phyloP scores from a whole-genome alignment of 2,329 filamentous ascomycete species.

The Capronia epimyces region DNA sequence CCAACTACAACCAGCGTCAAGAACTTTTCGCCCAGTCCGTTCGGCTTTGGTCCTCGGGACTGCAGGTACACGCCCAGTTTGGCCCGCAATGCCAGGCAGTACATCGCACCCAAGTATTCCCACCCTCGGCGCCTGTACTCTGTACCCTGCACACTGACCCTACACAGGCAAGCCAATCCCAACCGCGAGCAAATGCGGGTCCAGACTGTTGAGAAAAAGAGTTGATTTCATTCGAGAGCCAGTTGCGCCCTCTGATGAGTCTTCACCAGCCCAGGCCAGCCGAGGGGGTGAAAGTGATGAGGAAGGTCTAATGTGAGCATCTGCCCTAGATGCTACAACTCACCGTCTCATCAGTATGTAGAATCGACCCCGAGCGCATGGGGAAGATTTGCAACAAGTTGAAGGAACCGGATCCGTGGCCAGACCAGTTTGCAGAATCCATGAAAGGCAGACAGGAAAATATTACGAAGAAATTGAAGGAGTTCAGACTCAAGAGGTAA shows the following conservation, averaged over 20 bases:
- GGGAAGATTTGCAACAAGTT: slow-evolving; percentile 16
- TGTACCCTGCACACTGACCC: not conserved
- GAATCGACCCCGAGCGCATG: slow-evolving; percentile 17
- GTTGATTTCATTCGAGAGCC: slow-evolving; percentile 3
- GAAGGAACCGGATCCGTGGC: slow-evolving; percentile 21
- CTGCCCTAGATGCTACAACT: too few species aligned
- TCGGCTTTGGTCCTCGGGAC: too few species aligned
- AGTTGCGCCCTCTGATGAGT: slow-evolving; percentile 2
- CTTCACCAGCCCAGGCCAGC: not conserved
- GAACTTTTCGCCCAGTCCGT: too few species aligned
- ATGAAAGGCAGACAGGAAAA: slow-evolving; percentile 8
- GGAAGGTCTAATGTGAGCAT: slow-evolving; percentile 2
- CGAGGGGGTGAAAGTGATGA: not conserved
- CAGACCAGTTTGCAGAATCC: slow-evolving; percentile 6
- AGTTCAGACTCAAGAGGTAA: slow-evolving; percentile 14
- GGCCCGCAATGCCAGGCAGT: not conserved
- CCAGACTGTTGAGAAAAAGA: slow-evolving; percentile 3
- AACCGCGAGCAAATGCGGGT: not conserved
- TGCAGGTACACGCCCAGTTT: too few species aligned
- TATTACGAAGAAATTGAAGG: slow-evolving; percentile 9
- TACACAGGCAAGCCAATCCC: not conserved
- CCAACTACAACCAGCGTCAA: too few species aligned
- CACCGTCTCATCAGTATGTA: not conserved
- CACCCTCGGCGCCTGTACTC: not conserved
- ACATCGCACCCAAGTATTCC: not conserved